Conservation (phyloP, 2,329 filamentous ascomycete species). For the Lachnellula occidentalis region DNA sequence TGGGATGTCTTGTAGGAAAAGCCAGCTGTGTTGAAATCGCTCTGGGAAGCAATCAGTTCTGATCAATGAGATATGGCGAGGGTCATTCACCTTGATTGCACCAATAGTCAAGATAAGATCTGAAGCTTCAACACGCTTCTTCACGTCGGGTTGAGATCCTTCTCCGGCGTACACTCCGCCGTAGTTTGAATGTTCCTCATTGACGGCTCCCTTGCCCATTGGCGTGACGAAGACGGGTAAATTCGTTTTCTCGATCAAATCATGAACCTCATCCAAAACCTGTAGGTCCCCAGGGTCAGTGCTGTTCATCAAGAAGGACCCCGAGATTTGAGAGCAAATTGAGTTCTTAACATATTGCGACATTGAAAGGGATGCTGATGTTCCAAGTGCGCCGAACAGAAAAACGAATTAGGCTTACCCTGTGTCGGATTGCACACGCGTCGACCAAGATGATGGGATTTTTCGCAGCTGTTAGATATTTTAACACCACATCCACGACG, state of each 20-base stretch:
- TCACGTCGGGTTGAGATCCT: constrained; percentile 62
- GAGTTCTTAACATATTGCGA: too few species aligned
- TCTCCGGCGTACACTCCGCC: constrained; percentile 82
- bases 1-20: constrained; percentile 76
- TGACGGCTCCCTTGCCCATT: constrained; percentile 81
- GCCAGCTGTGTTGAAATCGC: constrained; percentile 76
- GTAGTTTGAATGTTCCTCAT: constrained; percentile 70
- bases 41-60: constrained; percentile 39
- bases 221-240: constrained; percentile 83
- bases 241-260: constrained; percentile 65
- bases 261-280: constrained; percentile 65
- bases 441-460: constrained; percentile 77
- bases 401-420: constrained; percentile 24
- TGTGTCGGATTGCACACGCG: constrained; percentile 74
- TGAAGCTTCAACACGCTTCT: constrained; percentile 58
- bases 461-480: constrained; percentile 66
- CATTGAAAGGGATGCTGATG: too few species aligned
- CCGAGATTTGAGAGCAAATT: too few species aligned
- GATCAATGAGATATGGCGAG: neutral
- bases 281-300: too few species aligned
- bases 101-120: constrained; percentile 69
- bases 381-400: too few species aligned
- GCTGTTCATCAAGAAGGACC: too few species aligned
- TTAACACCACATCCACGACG: constrained; percentile 73
- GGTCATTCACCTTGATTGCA: constrained; percentile 42